Base-by-base conservation (phyloP, 176 grass and related monocot genomes). In the Neostapfia colusana region DNA sequence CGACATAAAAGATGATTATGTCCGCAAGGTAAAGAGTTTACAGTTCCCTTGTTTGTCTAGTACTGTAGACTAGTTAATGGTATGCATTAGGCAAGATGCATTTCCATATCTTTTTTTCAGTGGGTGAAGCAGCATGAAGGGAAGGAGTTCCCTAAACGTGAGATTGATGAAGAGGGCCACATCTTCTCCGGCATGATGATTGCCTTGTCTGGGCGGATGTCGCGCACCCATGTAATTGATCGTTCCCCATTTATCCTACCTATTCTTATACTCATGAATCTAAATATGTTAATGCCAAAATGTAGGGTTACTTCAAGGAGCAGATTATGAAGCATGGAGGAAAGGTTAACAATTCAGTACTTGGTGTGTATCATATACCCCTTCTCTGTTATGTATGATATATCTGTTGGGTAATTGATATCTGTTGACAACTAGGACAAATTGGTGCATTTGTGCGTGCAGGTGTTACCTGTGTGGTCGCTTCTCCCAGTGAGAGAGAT, bases 241-340 rank as follows among this genome's bases (percentile, higher is more conserved):
- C 16, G 11, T 66, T 11, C 4, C n/a, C 15, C 4, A 10, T 67
- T 71, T 18, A 7, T 37, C 20, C 10, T 11, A 34, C 12, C 1
- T 80, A 14, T 28, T 11, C 41, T 79, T 25, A 9, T 39, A 6
- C 54, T 60, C 27, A 81, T 55, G 5, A 16, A 50, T 72, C 69
- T 79, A 56, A 70, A 41, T 76, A 31, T 57, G 8, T 58, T 69
- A 16, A 1, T 82, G 20, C 62, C 69, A 48, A 63, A 67, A 77
- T 25, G 6, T 14, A 89, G 87, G 83, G 64, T 63, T 89, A 93
- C 72, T 93, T 88, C 81, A 93, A 74, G 49, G 86, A 88, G 76
- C 85, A 90, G 79, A 97, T 97, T 27, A 27, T 91, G 79, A 91
- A 97, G 74, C 83, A 87, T 86, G 89, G 91, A 46, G 94, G 94